Evolutionary conservation across 257 asterid genomes (phyloP).

Genomic region (Coffea eugenioides): DNA sequence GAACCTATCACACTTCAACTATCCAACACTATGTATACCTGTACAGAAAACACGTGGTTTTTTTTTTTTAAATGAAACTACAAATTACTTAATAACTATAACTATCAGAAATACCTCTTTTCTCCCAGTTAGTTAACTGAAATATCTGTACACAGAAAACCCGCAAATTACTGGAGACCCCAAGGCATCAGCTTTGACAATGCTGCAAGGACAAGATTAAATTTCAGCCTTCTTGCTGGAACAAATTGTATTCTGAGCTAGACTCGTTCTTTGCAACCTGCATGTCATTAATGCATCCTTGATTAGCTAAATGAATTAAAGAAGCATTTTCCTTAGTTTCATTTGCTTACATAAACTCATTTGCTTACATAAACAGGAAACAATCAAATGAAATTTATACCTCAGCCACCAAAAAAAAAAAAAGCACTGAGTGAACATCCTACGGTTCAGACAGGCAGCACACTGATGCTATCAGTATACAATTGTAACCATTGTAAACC

Average conservation of each 20-base stretch:
- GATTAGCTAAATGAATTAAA: background rate
- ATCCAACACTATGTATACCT: too few relatives aligned
- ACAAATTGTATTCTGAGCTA: constrained; percentile 65
- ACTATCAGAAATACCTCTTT: background rate
- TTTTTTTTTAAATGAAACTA: background rate
- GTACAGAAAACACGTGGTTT: too few relatives aligned
- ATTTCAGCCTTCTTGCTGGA: constrained; percentile 64
- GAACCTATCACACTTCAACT: too few relatives aligned
- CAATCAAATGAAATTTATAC: background rate
- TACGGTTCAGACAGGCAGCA: background rate
- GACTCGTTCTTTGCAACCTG: constrained; percentile 77
- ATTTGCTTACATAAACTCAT: too few relatives aligned
- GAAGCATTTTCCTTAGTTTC: background rate
- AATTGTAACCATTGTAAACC: background rate
- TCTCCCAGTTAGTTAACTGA: background rate
- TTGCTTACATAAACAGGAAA: background rate
- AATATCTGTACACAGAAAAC: constrained; percentile 7
- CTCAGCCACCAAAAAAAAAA: background rate
- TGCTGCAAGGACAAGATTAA: background rate
- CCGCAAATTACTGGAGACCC: background rate
- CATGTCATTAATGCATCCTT: constrained; percentile 21
- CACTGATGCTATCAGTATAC: background rate
- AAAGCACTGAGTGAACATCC: background rate
- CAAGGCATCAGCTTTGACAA: background rate
- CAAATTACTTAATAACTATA: background rate